These are phyloP conservation scores for Tricholoma matsutake DNA, from an alignment of 768 basidiomycete genomes.

Conservation along the genomic window DNA sequence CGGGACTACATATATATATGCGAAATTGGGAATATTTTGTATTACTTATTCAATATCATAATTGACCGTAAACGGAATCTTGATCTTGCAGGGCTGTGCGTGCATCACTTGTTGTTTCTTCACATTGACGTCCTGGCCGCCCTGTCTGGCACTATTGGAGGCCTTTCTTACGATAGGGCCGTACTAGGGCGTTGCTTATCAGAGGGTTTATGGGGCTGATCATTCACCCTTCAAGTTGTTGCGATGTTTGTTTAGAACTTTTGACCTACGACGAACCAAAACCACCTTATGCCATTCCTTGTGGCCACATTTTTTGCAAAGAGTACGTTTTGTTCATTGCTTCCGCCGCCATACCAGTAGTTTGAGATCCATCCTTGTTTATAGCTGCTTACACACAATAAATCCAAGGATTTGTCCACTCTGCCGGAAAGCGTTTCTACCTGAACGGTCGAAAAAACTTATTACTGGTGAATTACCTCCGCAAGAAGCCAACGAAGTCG, in stretches of 20 bases:
- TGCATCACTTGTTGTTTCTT: neutral
- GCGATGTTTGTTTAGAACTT: conserved; percentile 72
- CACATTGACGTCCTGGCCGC: neutral
- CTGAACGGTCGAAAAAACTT: conserved; percentile 19
- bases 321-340: conserved; percentile 40
- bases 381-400: conserved; percentile 14
- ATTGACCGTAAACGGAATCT: neutral
- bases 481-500: conserved; percentile 32
- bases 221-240: conserved; percentile 66
- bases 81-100: neutral
- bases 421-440: conserved; percentile 16
- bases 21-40: too few relatives aligned
- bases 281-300: conserved; percentile 68
- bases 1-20: too few relatives aligned
- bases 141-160: neutral
- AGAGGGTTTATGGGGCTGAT: conserved; percentile 38
- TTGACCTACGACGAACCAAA: conserved; percentile 53
- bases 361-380: neutral
- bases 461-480: conserved; percentile 26
- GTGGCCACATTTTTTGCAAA: conserved; percentile 75
- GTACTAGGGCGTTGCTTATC: neutral
- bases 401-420: conserved; percentile 17
- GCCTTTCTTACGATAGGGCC: neutral
- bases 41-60: neutral
- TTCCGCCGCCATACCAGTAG: neutral